These are phyloP conservation scores for Amylocarpus encephaloides DNA, from an alignment of 2,329 filamentous ascomycete genomes.

Conservation along the genomic window DNA sequence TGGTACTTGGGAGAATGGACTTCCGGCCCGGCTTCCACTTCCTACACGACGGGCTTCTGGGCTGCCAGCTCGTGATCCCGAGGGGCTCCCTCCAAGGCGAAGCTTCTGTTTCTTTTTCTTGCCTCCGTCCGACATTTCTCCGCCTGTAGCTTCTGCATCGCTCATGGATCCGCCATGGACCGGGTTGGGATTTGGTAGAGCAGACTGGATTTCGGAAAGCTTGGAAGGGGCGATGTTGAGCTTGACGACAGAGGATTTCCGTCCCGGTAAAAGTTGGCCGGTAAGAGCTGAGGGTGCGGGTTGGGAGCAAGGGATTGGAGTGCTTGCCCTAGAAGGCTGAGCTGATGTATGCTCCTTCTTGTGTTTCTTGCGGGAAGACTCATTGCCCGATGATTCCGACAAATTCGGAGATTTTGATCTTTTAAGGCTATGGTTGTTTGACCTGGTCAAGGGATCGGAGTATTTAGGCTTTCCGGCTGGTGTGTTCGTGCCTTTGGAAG, in stretches of 20 bases:
- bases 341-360: conserved; percentile 58
- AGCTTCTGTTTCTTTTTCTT: conserved; percentile 55
- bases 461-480: conserved; percentile 53
- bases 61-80: conserved; percentile 56
- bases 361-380: conserved; percentile 75
- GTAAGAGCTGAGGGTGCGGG: conserved; percentile 25
- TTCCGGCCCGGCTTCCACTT: conserved; percentile 29
- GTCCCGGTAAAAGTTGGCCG: conserved; percentile 20
- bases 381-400: conserved; percentile 84
- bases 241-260: conserved; percentile 29
- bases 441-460: conserved; percentile 44
- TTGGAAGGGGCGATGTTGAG: conserved; percentile 27
- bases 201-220: conserved; percentile 25
- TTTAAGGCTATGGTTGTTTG: conserved; percentile 57
- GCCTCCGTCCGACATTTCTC: conserved; percentile 58
- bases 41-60: conserved; percentile 35
- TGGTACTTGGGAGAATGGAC: conserved; percentile 21
- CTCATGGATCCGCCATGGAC: conserved; percentile 49
- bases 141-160: conserved; percentile 66
- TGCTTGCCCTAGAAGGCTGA: conserved; percentile 47
- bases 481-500: conserved; percentile 65
- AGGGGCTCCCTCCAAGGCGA: conserved; percentile 40
- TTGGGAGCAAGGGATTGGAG: conserved; percentile 42
- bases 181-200: conserved; percentile 35
- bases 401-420: conserved; percentile 78